Evolutionary conservation across 2,329 filamentous ascomycete genomes (phyloP).

Genomic region (Colletotrichum endophyticum): DNA sequence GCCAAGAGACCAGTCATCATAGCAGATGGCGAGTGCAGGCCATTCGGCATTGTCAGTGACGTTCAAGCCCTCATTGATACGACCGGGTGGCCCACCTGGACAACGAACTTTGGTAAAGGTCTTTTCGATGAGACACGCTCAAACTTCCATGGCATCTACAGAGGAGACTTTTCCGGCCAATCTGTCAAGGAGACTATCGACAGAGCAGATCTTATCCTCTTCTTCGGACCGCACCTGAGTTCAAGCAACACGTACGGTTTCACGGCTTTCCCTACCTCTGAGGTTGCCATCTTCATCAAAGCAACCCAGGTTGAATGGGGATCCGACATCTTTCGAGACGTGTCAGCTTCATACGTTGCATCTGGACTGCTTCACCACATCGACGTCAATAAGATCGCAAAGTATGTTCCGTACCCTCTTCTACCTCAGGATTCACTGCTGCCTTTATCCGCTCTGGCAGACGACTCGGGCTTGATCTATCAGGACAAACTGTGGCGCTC

Average conservation of each 20-base stretch:
- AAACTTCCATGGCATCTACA: neutral
- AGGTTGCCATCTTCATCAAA: constrained; percentile 26
- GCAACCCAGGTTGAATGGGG: constrained; percentile 25
- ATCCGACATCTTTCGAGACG: constrained; percentile 31
- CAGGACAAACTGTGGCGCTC: constrained; percentile 53
- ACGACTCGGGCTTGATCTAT: constrained; percentile 40
- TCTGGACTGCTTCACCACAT: constrained; percentile 25
- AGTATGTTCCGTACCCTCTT: constrained; percentile 29
- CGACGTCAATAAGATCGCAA: constrained; percentile 24
- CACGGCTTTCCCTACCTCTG: neutral
- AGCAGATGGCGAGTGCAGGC: neutral
- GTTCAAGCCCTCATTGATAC: neutral
- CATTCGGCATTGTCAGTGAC: neutral
- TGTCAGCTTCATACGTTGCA: constrained; percentile 24
- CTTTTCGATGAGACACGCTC: neutral
- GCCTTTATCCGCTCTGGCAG: constrained; percentile 19
- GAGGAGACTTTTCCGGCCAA: constrained; percentile 25
- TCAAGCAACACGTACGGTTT: neutral
- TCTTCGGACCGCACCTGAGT: constrained; percentile 4
- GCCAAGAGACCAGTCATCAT: neutral
- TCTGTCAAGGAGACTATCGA: neutral
- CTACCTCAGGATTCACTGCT: constrained; percentile 29
- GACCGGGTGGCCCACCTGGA: constrained; percentile 1
- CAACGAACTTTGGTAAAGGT: neutral
- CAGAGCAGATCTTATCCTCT: constrained; percentile 19